Evolutionary conservation across 768 basidiomycete genomes (phyloP), one percentile per base, ranked within the genome.

Genomic region (Suillus fuscotomentosus): DNA sequence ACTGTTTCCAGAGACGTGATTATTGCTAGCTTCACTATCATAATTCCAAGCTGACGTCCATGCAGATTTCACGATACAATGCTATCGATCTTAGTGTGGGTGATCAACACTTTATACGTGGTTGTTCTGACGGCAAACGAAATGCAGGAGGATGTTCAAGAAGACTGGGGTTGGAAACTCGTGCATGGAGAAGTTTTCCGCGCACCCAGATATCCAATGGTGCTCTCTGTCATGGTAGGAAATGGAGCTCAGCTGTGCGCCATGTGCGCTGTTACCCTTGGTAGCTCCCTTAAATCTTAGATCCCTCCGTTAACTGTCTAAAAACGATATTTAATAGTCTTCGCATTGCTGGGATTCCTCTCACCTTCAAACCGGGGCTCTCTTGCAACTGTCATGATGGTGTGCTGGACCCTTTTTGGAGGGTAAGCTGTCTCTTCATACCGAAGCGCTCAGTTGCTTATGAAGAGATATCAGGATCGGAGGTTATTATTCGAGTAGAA

Each of bases 131-230:
- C 55, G 22, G 64, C 20, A 9, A 54, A 39, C 42, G 2, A 31
- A 39, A 39, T 63, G 41, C 67, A 94, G 92, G 95, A 97, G 72
- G 95, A 97, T 70, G 92, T 97, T 3, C 94, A 96, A 76, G 97
- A 99, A 79, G 97, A 99, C 70, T 97, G 90, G 86, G 97, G 97
- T 2, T 99, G 97, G 97, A 99, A 99, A 73, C 85, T 99, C 20
- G 88, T 99, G 27, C 95, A 97, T 69, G 95, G 95, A 24, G 97
- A 99, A 77, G 93, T 99, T 20, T 99, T 98, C 82, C 86, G 97
- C 24, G 81, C 89, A 1, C 97, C 97, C 1, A 78, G 79, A 53
- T 83, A 89, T 61, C 87, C 94, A 0, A 86, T 95, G 83, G 67
- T 90, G 9, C 79, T 99, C 9, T 89, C 94, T 3, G 85, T 95